Conservation (phyloP, 768 basidiomycete species). For the Dictyophora rubrovolvata region DNA sequence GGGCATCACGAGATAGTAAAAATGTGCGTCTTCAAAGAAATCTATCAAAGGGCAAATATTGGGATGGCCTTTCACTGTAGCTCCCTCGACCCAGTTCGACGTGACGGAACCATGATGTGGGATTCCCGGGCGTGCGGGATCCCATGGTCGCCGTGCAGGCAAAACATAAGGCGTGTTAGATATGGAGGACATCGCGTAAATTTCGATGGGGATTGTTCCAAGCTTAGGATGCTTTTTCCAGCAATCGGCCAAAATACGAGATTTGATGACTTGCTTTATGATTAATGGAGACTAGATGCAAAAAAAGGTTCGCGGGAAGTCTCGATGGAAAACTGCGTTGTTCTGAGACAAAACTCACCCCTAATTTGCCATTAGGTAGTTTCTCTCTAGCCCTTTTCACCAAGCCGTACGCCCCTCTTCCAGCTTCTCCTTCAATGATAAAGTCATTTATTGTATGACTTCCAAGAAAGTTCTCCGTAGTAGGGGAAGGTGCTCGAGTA, state of each 20-base stretch:
- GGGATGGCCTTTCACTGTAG: conserved; percentile 77
- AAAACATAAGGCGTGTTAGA: conserved; percentile 72
- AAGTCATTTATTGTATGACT: conserved; percentile 77
- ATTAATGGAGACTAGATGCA: conserved; percentile 67
- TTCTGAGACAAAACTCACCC: conserved; percentile 43
- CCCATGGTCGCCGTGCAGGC: conserved; percentile 75
- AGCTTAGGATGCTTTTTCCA: conserved; percentile 96
- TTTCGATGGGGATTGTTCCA: conserved; percentile 97
- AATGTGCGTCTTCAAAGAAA: conserved; percentile 94
- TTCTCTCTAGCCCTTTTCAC: conserved; percentile 86
- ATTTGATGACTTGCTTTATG: conserved; percentile 98
- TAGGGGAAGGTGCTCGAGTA: conserved; percentile 56
- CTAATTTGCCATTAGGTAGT: conserved; percentile 61
- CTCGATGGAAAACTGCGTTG: conserved; percentile 8
- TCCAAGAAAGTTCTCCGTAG: conserved; percentile 31
- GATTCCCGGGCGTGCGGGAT: conserved; percentile 45
- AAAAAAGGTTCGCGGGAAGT: conserved; percentile 15
- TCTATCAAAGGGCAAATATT: conserved; percentile 92
- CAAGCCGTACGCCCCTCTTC: conserved; percentile 89
- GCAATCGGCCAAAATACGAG: conserved; percentile 95
- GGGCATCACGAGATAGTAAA: conserved; percentile 90
- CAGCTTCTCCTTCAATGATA: conserved; percentile 78
- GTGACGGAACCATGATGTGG: conserved; percentile 16
- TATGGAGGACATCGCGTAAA: conserved; percentile 86
- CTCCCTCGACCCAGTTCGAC: conserved; percentile 55